Conservation (phyloP, 2,329 filamentous ascomycete species). For the Raffaelea arxii region DNA sequence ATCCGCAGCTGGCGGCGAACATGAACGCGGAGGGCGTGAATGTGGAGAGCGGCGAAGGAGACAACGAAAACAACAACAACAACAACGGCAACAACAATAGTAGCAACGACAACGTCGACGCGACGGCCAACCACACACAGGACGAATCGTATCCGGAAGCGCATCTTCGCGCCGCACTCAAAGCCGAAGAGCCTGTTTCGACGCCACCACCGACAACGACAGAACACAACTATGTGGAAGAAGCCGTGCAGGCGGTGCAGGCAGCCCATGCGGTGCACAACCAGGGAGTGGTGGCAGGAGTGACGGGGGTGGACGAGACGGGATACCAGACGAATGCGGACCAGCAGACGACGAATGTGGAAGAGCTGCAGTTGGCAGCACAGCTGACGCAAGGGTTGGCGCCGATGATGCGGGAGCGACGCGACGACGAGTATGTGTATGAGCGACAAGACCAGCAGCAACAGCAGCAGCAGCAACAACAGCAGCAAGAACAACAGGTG, state of each 20-base stretch:
- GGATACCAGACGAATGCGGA: conserved; percentile 31
- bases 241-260: no score
- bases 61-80: conserved; percentile 3
- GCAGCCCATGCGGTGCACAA: no score
- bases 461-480: conserved; percentile 5
- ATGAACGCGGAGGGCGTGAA: conserved; percentile 12
- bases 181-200: conserved; percentile 7
- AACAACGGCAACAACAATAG: not conserved
- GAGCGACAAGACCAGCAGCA: no score
- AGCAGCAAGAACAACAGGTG: conserved; percentile 12
- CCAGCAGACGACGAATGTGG: conserved; percentile 31
- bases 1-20: conserved; percentile 15
- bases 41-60: not conserved
- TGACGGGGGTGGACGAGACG: conserved; percentile 19
- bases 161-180: conserved; percentile 11
- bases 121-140: not conserved
- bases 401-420: conserved; percentile 34
- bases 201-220: conserved; percentile 16
- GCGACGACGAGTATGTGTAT: conserved; percentile 19
- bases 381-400: conserved; percentile 47
- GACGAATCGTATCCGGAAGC: conserved; percentile 12
- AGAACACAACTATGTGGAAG: no score
- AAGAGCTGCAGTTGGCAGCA: conserved; percentile 49
- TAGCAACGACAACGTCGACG: not conserved
- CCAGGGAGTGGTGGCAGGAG: not conserved